Base-by-base conservation (phyloP, 768 basidiomycete genomes). In the Agrocybe chaxingu region DNA sequence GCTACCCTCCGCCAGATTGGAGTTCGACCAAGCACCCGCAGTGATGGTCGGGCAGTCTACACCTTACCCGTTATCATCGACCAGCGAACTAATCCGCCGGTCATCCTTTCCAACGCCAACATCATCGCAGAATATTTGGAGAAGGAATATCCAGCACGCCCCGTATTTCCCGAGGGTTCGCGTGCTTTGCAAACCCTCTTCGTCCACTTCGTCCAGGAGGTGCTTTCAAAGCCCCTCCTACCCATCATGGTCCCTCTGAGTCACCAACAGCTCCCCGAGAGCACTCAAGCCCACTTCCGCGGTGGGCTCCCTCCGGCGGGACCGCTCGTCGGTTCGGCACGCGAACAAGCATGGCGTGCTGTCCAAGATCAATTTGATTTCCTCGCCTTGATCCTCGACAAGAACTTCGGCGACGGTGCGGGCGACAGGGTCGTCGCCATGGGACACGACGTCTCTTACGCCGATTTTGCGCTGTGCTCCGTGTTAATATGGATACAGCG, bases 51-150 rank as follows among this genome's bases (percentile, higher is more conserved):
- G 10, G 78, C 81, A 0, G 65, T 86, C 7, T 89, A 85, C 64
- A 78, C 82, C 16, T 77, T 90, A 9, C 89, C 89, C 5, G 83
- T 82, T 36, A 77, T 90, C 51, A 69, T 83, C 24, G 87, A 87
- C 59, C 78, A 80, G 0, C 75, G 73, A 19, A 67, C 71, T 0
- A 72, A 77, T 39, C 68, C 71, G 0, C 84, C 84, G 3, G 61
- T 77, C 38, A 73, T 85, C 4, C 66, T 87, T 32, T 79, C 85
- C 12, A 80, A 84, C 48, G 69, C 77, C 12, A 79, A 80, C 58
- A 68, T 62, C 47, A 90, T 90, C 50, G 81, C 82, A 1, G 85
- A 88, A 56, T 88, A 89, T 61, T 79, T 89, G 34, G 88, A 90
- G 57, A 64, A 70, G 3, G 70, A 76, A 0, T 88, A 85, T 56